phyloP scores from a whole-genome alignment of 1,284 basidiomycete genomes.

The Moesziomyces sp. region DNA sequence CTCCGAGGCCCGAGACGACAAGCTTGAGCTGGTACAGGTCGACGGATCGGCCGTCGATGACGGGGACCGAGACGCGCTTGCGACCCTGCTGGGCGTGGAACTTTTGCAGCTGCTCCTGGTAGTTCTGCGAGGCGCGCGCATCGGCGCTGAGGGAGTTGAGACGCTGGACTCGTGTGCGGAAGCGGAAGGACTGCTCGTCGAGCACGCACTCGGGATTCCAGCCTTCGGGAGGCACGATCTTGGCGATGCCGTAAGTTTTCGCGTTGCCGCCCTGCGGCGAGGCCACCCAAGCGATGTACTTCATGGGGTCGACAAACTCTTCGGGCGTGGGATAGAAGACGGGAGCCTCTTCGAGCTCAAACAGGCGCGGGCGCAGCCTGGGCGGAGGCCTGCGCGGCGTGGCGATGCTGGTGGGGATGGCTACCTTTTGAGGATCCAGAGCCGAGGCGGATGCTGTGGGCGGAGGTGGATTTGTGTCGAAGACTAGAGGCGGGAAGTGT shows the following conservation, averaged over 20 bases:
- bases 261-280: conserved; percentile 78
- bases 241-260: conserved; percentile 88
- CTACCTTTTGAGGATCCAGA: conserved; percentile 7
- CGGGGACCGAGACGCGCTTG: conserved; percentile 86
- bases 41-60: conserved; percentile 88
- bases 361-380: conserved; percentile 70
- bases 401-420: conserved; percentile 54
- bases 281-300: conserved; percentile 80
- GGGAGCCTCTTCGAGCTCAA: conserved; percentile 89
- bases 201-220: conserved; percentile 99
- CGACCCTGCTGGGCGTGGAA: conserved; percentile 70
- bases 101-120: conserved; percentile 89
- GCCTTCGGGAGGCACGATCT: conserved; percentile 89
- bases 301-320: conserved; percentile 95
- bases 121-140: conserved; percentile 94
- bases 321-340: conserved; percentile 86
- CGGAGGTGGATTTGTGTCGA: conserved; percentile 10
- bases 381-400: conserved; percentile 56
- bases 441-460: neutral
- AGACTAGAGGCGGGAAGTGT: conserved; percentile 34
- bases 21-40: conserved; percentile 93
- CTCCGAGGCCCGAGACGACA: conserved; percentile 87
- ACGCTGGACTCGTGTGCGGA: conserved; percentile 92
- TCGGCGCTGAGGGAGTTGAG: conserved; percentile 97
- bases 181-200: conserved; percentile 89